Evolutionary conservation across 305 asterid genomes (phyloP), one percentile per base, ranked within the genome.

Genomic region (Petunia hybrid): DNA sequence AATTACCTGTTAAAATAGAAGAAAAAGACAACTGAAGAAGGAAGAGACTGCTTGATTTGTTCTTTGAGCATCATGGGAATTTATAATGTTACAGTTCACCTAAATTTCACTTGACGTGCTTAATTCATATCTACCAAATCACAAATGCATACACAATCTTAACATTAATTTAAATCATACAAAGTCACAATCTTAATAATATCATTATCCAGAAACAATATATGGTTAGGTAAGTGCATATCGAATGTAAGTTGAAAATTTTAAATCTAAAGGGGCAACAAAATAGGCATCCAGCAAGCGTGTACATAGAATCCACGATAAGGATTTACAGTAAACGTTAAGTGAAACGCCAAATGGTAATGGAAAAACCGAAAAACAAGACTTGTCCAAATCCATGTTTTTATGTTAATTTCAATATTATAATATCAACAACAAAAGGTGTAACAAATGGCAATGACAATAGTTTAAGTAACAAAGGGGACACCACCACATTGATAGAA

Each of bases 281-380:
- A 36, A 46, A 46, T 10, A 70, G 31, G 57, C 60, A 73, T 73
- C 35, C 45, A 48, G 78, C 78, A 48, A 48, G 45, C 0, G 14
- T 51, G 63, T 73, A 35, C 78, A 35, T 48, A 51, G 45, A 73
- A 73, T 43, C 45, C 78, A 71, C 43, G 31, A 48, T 71, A 71
- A 73, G 63, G 63, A 51, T 51, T 73, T 51, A n/a, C 62, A 51
- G 35, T 51, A 6, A 73, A 53, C 48, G 51, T 51, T 36, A 51
- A 51, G 36, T 73, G 78, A 36, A 73, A 73, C 63, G 51, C 78
- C 63, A 73, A 73, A 48, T 35, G 35, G 4, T 73, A 71, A 48
- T 2, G 38, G 77, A 71, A 71, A 53, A 48, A 70, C 31, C 31
- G 42, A 46, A 31, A 62, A 73, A 48, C 46, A 31, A 73, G 46